These are phyloP conservation scores for Rhodamnia argentea DNA, from an alignment of 345 rosid species.

Conservation along the genomic window DNA sequence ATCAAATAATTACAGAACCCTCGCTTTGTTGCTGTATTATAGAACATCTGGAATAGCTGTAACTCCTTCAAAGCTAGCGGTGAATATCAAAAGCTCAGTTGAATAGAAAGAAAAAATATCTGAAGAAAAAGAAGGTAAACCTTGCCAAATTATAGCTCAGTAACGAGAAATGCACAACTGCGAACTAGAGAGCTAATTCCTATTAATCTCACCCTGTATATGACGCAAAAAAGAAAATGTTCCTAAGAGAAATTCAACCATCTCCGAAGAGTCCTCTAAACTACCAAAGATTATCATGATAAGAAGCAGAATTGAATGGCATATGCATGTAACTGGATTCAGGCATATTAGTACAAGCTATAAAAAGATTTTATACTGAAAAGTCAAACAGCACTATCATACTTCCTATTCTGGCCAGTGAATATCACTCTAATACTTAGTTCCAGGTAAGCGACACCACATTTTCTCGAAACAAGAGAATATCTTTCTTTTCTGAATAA, in stretches of 20 bases:
- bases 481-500: background rate
- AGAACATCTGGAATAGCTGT: background rate
- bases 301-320: background rate
- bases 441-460: background rate
- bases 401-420: background rate
- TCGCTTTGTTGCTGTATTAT: background rate
- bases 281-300: background rate
- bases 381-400: background rate
- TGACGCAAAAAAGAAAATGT: background rate
- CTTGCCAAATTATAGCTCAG: background rate
- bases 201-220: background rate
- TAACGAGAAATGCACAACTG: background rate
- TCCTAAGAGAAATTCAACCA: background rate
- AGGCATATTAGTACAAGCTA: background rate
- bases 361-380: background rate
- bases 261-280: background rate
- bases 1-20: background rate
- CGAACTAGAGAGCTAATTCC: background rate
- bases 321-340: background rate
- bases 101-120: background rate
- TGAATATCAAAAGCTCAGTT: background rate
- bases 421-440: background rate
- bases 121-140: background rate
- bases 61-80: background rate
- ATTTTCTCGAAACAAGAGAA: background rate